Base-by-base conservation (phyloP, 805 yeast genomes). In the Myxozyma nipponensis region DNA sequence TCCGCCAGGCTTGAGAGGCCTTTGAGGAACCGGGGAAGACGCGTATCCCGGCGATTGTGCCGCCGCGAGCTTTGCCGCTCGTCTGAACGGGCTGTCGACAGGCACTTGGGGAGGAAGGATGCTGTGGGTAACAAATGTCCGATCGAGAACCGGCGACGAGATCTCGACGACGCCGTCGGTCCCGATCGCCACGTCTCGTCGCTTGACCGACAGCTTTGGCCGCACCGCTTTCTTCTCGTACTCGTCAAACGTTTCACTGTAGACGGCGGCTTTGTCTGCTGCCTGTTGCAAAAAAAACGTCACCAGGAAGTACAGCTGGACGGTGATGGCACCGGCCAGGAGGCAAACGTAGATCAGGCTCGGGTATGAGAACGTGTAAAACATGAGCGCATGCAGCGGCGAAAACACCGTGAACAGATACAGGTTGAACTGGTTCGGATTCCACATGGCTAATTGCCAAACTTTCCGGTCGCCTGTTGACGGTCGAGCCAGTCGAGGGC, bases 391-490 rank as follows among this genome's bases (percentile, higher is more conserved):
- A 42, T 74, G 76, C 7, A 80, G 62, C 0, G 95, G 93, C 5
- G 86, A 81, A 55, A 80, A 81, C 1, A 77, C 65, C 2, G 78
- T 70, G 25, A 77, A 72, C 1, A 84, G 58, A 42, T 71, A 67
- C 4, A 83, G 69, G 28, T 73, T 73, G 62, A 83, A 81, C 55
- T 72, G 72, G 0, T 83, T 74, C 0, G 91, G 91, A 39, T 72
- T 71, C 95, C 95, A 85, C 44, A 83, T 76, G 18, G 67, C 69
- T 38, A 85, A 63, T 50, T 78, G 76, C 79, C 84, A 83, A 1
- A 58, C 34, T 13, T 62, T n/a, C n/a, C n/a, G 51, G 18, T 19
- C 18, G 7, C 13, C 32, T 13, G 38, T 44, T 10, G 38, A 28
- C 10, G 10, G 7, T 28, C 32, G 32, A 28, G 32, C 7, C 32